Conservation (phyloP, 768 basidiomycete species). For the Trichaptum fuscoviolaceum region DNA sequence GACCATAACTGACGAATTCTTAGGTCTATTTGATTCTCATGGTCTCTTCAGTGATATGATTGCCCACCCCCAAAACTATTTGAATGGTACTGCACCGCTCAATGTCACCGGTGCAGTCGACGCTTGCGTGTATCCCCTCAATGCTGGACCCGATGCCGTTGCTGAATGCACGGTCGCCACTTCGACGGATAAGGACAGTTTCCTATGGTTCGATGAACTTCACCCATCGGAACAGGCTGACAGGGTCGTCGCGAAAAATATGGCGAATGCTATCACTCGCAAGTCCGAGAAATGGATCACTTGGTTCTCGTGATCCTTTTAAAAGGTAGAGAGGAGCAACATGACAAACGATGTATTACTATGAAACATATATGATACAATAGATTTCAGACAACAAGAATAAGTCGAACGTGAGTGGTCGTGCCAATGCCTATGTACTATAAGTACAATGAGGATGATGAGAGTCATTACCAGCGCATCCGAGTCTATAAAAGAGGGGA, state of each 20-base stretch:
- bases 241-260: conserved; percentile 2
- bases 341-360: neutral
- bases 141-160: conserved; percentile 23
- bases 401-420: neutral
- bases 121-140: conserved; percentile 39
- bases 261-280: conserved; percentile 7
- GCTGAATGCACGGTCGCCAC: conserved; percentile 14
- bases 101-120: conserved; percentile 52
- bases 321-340: no score
- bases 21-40: conserved; percentile 59
- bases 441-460: neutral
- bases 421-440: neutral
- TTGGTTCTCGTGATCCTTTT: neutral
- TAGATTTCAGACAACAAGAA: neutral
- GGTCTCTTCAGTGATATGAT: conserved; percentile 58
- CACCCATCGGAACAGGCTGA: conserved; percentile 5
- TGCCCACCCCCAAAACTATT: conserved; percentile 41
- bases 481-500: neutral
- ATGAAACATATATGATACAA: neutral
- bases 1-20: neutral
- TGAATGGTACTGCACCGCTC: conserved; percentile 59
- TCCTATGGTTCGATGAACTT: conserved; percentile 9
- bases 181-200: conserved; percentile 7
- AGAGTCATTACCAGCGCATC: neutral
- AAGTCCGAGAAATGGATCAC: conserved; percentile 10